Percentiles rank a stretch among this genome's conserved stretches.
phyloP scores from a whole-genome alignment of 1,284 basidiomycete species.

The Ganoderma boninense region DNA sequence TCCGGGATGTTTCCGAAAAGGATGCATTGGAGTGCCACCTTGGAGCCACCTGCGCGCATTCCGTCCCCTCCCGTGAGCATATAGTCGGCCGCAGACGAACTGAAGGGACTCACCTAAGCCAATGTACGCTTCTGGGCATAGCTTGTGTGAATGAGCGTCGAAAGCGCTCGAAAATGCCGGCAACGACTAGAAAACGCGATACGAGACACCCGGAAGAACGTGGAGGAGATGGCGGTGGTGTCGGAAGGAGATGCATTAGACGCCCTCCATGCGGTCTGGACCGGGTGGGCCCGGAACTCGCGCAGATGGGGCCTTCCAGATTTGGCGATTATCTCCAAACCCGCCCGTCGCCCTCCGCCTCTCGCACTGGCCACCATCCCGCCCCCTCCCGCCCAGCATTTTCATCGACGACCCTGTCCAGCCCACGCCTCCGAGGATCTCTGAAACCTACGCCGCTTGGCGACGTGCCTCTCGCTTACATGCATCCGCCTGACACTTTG shows the following conservation, averaged over 20 bases:
- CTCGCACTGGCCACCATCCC: not conserved
- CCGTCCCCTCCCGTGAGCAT: not conserved
- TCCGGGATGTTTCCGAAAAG: not conserved
- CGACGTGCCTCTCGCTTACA: not conserved
- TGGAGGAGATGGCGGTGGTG: not conserved
- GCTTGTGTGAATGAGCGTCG: not conserved
- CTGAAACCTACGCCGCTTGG: not conserved
- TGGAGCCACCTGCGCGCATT: not conserved
- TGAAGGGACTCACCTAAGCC: not conserved
- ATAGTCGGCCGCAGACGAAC: not conserved
- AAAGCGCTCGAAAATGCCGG: not conserved
- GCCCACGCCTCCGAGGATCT: not conserved
- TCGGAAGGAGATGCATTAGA: slow-evolving; percentile 1
- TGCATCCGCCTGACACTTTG: not conserved
- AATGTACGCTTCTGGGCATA: not conserved
- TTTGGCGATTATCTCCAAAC: not conserved
- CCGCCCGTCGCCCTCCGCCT: not conserved
- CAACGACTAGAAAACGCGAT: not conserved
- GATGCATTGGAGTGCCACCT: not conserved
- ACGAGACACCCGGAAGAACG: not conserved
- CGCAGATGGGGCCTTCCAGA: not conserved
- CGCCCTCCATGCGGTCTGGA: not conserved
- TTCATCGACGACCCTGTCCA: not conserved
- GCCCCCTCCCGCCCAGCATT: not conserved
- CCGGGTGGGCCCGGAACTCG: not conserved